Conservation (phyloP, 805 yeast species). For the Kodamaea leandrae region DNA sequence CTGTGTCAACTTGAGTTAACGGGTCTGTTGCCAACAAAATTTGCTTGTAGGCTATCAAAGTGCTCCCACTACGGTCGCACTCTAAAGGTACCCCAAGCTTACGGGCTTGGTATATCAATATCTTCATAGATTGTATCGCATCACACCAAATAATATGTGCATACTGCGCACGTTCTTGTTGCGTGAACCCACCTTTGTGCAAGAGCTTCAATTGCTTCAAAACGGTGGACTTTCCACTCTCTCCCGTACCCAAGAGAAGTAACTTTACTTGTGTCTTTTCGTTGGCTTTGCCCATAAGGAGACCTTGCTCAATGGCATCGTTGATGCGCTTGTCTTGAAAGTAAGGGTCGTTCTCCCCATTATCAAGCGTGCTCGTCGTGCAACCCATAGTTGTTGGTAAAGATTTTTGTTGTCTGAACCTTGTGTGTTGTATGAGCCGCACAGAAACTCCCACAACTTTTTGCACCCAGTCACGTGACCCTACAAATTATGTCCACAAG, state of each 20-base stretch:
- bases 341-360: conserved; percentile 51
- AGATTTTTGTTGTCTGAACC: neutral
- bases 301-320: conserved; percentile 61
- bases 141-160: conserved; percentile 91
- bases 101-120: conserved; percentile 70
- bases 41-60: conserved; percentile 47
- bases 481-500: too few relatives aligned
- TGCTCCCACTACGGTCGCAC: conserved; percentile 51
- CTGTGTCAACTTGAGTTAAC: conserved; percentile 59
- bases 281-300: conserved; percentile 49
- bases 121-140: conserved; percentile 78
- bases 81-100: conserved; percentile 60
- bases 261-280: conserved; percentile 65
- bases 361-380: conserved; percentile 48
- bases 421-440: conserved; percentile 16
- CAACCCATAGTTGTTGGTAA: conserved; percentile 60
- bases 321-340: conserved; percentile 53
- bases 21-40: conserved; percentile 56
- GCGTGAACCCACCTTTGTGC: conserved; percentile 82
- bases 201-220: conserved; percentile 81
- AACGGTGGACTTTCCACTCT: conserved; percentile 91
- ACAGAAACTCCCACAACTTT: conserved; percentile 11
- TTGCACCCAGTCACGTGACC: conserved; percentile 4
- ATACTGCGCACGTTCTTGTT: conserved; percentile 76
- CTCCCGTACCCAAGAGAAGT: conserved; percentile 89